phyloP scores from a whole-genome alignment of 768 basidiomycete species.

The Rhodotorula diobovata region DNA sequence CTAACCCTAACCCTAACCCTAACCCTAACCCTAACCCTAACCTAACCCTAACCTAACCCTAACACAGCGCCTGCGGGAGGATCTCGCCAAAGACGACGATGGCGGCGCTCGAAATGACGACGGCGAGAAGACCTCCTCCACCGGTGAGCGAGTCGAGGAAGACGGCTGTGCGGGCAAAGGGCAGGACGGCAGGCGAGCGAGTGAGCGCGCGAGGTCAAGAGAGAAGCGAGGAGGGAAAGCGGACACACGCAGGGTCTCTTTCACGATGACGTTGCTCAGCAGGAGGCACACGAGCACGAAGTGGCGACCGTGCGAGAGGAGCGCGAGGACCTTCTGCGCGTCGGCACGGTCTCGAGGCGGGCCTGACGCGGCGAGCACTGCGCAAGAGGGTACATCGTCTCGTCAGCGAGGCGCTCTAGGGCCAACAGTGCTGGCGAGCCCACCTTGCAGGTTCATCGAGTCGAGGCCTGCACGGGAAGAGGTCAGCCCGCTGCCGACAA shows the following conservation, averaged over 20 bases:
- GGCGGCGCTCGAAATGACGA: conserved; percentile 43
- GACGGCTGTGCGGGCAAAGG: conserved; percentile 39
- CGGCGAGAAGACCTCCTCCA: conserved; percentile 50
- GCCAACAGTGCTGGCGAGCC: not conserved
- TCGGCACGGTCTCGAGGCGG: conserved; percentile 41
- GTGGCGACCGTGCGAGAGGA: conserved; percentile 66
- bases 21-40: too few relatives aligned
- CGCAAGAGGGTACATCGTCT: too few relatives aligned
- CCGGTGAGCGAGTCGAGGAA: conserved; percentile 51
- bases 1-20: too few relatives aligned
- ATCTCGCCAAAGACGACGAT: conserved; percentile 54
- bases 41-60: too few relatives aligned
- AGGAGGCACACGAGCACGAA: conserved; percentile 91
- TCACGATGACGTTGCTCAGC: conserved; percentile 67
- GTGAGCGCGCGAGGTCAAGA: not conserved
- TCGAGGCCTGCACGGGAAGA: conserved; percentile 9
- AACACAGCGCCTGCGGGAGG: conserved; percentile 58
- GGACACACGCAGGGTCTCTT: conserved; percentile 48
- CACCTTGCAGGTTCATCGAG: conserved; percentile 20
- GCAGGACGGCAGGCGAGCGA: too few relatives aligned
- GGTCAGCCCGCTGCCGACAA: not conserved
- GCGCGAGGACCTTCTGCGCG: conserved; percentile 51
- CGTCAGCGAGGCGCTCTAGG: not conserved
- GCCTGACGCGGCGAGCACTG: conserved; percentile 36
- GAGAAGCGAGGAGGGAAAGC: too few relatives aligned